phyloP scores from a whole-genome alignment of 2,329 filamentous ascomycete species.

The Sporothrix variecibatus region DNA sequence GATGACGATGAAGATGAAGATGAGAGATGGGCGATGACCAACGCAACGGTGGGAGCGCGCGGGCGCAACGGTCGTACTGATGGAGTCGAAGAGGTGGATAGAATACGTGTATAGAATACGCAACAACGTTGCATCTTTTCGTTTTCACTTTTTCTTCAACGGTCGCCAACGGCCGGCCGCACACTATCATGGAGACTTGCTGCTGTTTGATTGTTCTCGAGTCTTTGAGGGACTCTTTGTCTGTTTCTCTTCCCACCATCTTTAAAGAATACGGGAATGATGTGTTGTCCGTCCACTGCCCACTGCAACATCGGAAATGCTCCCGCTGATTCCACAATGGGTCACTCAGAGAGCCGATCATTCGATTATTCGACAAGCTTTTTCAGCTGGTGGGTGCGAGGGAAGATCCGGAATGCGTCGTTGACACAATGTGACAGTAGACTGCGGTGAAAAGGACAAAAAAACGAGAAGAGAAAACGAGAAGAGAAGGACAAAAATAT shows the following conservation, averaged over 20 bases:
- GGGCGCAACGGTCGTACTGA: background rate
- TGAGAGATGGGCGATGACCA: background rate
- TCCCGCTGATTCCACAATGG: background rate
- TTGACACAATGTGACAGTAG: background rate
- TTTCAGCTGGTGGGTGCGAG: too few relatives aligned
- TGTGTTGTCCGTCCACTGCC: constrained; percentile 10
- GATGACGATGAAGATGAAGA: constrained; percentile 7
- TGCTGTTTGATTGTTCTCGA: background rate
- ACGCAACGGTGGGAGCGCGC: constrained; percentile 1
- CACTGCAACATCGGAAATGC: constrained; percentile 10
- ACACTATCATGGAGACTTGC: background rate
- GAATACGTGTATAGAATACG: background rate
- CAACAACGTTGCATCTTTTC: background rate
- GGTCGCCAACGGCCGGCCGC: background rate
- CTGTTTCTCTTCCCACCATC: background rate
- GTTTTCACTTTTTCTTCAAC: background rate
- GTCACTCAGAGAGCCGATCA: background rate
- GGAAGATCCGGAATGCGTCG: background rate
- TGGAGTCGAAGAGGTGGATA: background rate
- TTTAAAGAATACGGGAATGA: background rate
- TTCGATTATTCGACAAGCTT: background rate
- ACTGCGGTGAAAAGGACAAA: background rate
- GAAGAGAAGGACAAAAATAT: too few relatives aligned
- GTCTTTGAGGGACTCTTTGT: background rate
- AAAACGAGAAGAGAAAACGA: too few relatives aligned